Percentiles rank a stretch among this genome's conserved stretches.
Conservation (phyloP, 768 basidiomycete species). For the Pulveroboletus ravenelii region DNA sequence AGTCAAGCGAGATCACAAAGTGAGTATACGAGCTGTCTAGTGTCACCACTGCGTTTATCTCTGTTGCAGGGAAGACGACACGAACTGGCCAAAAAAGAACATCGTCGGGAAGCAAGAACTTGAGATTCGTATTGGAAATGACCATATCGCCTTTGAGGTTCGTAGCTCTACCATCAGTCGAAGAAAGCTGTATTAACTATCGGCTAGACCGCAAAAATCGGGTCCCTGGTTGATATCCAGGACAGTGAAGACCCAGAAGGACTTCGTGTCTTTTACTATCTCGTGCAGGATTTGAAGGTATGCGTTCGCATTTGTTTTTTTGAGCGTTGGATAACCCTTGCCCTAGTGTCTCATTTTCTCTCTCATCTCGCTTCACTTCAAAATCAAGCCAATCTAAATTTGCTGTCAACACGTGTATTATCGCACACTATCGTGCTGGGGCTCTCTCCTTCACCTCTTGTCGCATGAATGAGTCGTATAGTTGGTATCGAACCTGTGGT, state of each 20-base stretch:
- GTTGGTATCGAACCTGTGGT: slow-evolving; percentile 3
- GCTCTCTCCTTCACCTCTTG: neutral
- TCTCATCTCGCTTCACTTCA: slow-evolving; percentile 97
- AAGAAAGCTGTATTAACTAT: neutral
- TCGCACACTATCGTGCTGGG: neutral
- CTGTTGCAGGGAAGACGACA: slow-evolving; percentile 87
- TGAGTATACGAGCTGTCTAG: slow-evolving; percentile 24
- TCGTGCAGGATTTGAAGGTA: slow-evolving; percentile 96
- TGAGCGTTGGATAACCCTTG: neutral
- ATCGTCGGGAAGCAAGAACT: slow-evolving; percentile 98
- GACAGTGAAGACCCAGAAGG: slow-evolving; percentile 98
- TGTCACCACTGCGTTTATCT: neutral
- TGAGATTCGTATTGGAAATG: slow-evolving; percentile 89
- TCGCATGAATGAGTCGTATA: slow-evolving; percentile 9
- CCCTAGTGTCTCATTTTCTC: slow-evolving; percentile 94
- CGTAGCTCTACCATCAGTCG: slow-evolving; percentile 13
- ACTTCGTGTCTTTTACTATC: slow-evolving; percentile 95
- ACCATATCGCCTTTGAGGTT: slow-evolving; percentile 97
- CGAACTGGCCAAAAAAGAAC: slow-evolving; percentile 98
- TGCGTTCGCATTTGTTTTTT: slow-evolving; percentile 14
- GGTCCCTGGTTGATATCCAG: slow-evolving; percentile 92
- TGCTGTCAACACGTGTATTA: neutral
- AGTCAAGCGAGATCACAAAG: slow-evolving; percentile 93
- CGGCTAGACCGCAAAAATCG: slow-evolving; percentile 94
- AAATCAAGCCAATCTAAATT: slow-evolving; percentile 93